Evolutionary conservation across 1,284 basidiomycete species (phyloP), one percentile per base, ranked within the genome.

Genomic region (Trametes pubescens): DNA sequence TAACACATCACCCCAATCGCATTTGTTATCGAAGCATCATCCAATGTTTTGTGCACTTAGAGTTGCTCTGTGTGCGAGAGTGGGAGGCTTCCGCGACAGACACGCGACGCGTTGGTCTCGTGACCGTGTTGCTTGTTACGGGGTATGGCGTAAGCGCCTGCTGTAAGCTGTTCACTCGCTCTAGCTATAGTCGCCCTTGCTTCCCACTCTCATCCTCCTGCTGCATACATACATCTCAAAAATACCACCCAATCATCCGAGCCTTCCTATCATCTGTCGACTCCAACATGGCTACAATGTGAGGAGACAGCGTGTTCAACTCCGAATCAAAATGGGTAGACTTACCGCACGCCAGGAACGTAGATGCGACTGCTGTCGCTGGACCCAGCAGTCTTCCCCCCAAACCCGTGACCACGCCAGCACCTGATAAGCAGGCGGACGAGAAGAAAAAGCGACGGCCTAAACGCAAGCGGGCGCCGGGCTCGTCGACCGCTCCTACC

Each of bases 401-500:
- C 8, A 57, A 51, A 13, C 64, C 64, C 4, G 11, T 32, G 0
- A 62, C 64, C 24, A n/a, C 49, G 16, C 5, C 38, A n/a, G 18
- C 2, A 9, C 10, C 43, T 3, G 58, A 48, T 9, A 62, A 38
- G 22, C 37, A 7, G n/a, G 26, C 51, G 2, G 57, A 56, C 4
- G 48, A 52, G 6, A 68, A 57, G 54, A 65, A 37, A 37, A 55
- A 22, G 24, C 40, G 54, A 32, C 56, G 54, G 4, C 62, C 57
- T 4, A 68, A 62, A 35, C 67, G 67, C n/a, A 68, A 66, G 32
- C 67, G 62, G 46, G 59, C 57, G n/a, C 55, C 64, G n/a, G 65
- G 64, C 57, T 34, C 49, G 4, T 62, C 64, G 34, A 54, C 49
- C 7, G 21, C 11, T 4, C 34, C 34, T 16, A 52, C 38, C 11